A percentile compares a stretch with the other conserved stretches of the same genome.
These are phyloP conservation scores for Blastocystis hominis DNA, from an alignment of 352 stramenopile genomes.

Conservation along the genomic window DNA sequence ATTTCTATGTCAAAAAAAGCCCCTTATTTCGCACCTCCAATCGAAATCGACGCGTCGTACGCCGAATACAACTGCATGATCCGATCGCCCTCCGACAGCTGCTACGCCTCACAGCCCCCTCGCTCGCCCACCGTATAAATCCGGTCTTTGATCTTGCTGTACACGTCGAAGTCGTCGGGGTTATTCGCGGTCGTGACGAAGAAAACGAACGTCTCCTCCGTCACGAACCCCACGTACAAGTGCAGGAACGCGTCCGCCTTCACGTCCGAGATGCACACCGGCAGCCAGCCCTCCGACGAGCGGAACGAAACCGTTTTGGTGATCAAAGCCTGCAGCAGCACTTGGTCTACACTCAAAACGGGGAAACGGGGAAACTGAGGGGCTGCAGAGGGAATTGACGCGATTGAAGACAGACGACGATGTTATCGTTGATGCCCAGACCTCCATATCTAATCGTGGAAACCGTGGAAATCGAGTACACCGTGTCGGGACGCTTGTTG, in stretches of 20 bases:
- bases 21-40: neutral
- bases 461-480: neutral
- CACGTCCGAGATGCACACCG: conserved; percentile 18
- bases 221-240: conserved; percentile 34
- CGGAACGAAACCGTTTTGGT: neutral
- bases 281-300: conserved; percentile 33
- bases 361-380: neutral
- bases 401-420: conserved; percentile 17
- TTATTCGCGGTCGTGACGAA: conserved; percentile 30
- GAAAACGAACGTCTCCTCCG: conserved; percentile 27
- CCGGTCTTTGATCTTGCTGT: conserved; percentile 3
- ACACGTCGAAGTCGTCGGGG: neutral
- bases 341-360: neutral
- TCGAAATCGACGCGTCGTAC: neutral
- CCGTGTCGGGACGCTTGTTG: neutral
- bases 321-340: conserved; percentile 24
- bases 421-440: neutral
- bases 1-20: neutral
- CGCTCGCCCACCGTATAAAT: neutral
- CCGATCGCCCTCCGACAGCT: neutral
- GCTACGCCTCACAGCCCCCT: neutral
- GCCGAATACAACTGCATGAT: conserved; percentile 30
- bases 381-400: conserved; percentile 8
- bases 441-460: neutral
- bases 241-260: conserved; percentile 7